Conservation (phyloP, 139 green algal species). For the Chlorella sp. region DNA sequence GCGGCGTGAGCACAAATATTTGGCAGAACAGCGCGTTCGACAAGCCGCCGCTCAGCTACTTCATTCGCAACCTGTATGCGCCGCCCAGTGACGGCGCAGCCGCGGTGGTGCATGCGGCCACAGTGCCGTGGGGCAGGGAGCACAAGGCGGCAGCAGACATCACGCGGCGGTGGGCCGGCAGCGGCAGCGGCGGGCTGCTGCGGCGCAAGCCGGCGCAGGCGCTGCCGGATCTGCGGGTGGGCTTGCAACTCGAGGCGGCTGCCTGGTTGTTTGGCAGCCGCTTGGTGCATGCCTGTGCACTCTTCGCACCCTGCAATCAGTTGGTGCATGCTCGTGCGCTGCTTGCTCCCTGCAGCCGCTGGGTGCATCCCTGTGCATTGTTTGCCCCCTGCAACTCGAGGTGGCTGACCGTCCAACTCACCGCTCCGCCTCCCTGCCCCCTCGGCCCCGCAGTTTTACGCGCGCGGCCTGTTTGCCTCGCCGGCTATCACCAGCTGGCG, state of each 20-base stretch:
- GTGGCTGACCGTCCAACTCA: no score
- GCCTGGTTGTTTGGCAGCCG: no score
- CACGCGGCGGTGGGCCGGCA: slow-evolving; percentile 5
- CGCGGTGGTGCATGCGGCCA: slow-evolving; percentile 69
- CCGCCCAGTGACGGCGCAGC: slow-evolving; percentile 67
- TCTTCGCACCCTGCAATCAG: no score
- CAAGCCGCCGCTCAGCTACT: slow-evolving; percentile 47
- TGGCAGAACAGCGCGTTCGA: slow-evolving; percentile 61
- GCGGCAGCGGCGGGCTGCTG: not conserved
- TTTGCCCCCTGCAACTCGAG: no score
- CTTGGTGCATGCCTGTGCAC: no score
- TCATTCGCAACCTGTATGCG: slow-evolving; percentile 73
- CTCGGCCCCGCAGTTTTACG: slow-evolving; percentile 68
- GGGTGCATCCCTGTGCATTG: no score
- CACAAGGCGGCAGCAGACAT: slow-evolving; percentile 7
- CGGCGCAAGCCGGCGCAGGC: not conserved
- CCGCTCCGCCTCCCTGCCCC: not conserved
- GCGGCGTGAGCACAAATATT: slow-evolving; percentile 72
- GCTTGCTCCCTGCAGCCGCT: no score
- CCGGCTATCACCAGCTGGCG: slow-evolving; percentile 42
- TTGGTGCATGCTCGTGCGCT: no score
- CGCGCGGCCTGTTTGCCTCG: slow-evolving; percentile 73
- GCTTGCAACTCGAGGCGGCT: not conserved
- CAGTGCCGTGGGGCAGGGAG: slow-evolving; percentile 43
- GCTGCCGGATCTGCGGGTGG: slow-evolving; percentile 7